Conservation (phyloP, 2,329 filamentous ascomycete species). For the Alternaria solani region DNA sequence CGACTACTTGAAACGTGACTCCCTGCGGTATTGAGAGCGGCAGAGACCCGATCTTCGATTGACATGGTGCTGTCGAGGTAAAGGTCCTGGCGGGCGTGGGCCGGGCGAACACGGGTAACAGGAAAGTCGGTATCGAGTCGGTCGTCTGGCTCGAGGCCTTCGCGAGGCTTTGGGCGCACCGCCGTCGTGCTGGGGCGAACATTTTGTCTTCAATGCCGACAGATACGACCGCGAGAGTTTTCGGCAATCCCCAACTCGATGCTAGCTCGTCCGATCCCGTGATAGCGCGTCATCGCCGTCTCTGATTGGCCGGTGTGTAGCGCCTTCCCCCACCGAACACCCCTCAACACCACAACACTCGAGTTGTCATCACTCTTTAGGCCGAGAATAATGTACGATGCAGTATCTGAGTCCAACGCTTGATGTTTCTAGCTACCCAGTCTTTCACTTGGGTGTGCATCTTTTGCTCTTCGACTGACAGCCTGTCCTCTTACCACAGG, state of each 20-base stretch:
- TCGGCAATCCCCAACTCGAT: conserved; percentile 22
- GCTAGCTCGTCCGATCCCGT: conserved; percentile 30
- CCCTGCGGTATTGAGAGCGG: conserved; percentile 52
- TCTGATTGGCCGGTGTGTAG: conserved; percentile 9
- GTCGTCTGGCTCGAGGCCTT: conserved; percentile 52
- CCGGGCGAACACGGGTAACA: conserved; percentile 73
- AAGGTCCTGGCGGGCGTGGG: conserved; percentile 64
- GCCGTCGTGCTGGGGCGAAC: conserved; percentile 70
- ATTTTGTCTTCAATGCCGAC: conserved; percentile 56
- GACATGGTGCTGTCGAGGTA: conserved; percentile 71
- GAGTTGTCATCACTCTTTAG: not conserved
- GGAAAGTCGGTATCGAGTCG: conserved; percentile 72
- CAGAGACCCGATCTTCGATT: conserved; percentile 86
- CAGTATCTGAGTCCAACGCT: not conserved
- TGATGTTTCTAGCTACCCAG: not conserved
- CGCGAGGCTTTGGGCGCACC: conserved; percentile 62
- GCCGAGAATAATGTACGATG: not conserved
- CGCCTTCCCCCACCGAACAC: not conserved
- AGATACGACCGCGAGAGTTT: conserved; percentile 33
- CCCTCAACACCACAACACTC: conserved; percentile 13
- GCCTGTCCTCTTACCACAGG: conserved; percentile 17
- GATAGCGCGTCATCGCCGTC: conserved; percentile 18
- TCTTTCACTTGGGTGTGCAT: not conserved
- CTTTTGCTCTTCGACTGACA: conserved; percentile 19
- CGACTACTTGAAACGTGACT: conserved; percentile 75